phyloP scores from a whole-genome alignment of 2,329 filamentous ascomycete genomes.

The Fusarium fracticaudum region DNA sequence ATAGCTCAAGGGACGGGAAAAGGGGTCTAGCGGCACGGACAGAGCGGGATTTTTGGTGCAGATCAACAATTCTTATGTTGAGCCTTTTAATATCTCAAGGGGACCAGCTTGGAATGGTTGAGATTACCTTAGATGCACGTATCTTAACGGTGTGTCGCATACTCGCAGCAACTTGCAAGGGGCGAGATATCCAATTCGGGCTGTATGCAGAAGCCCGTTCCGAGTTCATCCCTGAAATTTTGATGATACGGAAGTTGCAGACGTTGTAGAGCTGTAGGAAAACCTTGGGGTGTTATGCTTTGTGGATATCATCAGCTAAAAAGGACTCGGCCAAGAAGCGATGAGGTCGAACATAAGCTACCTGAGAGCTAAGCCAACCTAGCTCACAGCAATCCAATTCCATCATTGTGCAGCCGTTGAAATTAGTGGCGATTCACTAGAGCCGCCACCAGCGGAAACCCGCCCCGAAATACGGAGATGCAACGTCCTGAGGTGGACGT shows the following conservation, averaged over 20 bases:
- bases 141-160: conserved; percentile 18
- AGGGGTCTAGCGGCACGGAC: not conserved
- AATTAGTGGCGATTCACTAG: conserved; percentile 36
- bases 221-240: conserved; percentile 5
- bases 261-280: not conserved
- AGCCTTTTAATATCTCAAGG: conserved; percentile 1
- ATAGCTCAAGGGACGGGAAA: not conserved
- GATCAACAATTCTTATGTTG: not conserved
- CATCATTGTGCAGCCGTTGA: conserved; percentile 39
- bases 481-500: not conserved
- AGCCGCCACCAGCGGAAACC: conserved; percentile 16
- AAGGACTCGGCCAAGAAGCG: not conserved
- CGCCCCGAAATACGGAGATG: conserved; percentile 15
- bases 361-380: not conserved
- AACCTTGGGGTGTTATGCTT: not conserved
- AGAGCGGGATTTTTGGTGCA: not conserved
- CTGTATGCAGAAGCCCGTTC: conserved; percentile 22
- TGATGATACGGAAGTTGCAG: not conserved
- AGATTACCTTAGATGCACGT: conserved; percentile 16
- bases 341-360: not conserved
- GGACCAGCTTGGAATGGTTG: conserved; percentile 32
- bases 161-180: conserved; percentile 24
- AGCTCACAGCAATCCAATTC: conserved; percentile 22
- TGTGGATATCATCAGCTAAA: not conserved
- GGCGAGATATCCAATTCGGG: conserved; percentile 22